These are phyloP conservation scores for Nicotiana obtusifolia DNA, from an alignment of 257 asterid genomes.

Conservation along the genomic window DNA sequence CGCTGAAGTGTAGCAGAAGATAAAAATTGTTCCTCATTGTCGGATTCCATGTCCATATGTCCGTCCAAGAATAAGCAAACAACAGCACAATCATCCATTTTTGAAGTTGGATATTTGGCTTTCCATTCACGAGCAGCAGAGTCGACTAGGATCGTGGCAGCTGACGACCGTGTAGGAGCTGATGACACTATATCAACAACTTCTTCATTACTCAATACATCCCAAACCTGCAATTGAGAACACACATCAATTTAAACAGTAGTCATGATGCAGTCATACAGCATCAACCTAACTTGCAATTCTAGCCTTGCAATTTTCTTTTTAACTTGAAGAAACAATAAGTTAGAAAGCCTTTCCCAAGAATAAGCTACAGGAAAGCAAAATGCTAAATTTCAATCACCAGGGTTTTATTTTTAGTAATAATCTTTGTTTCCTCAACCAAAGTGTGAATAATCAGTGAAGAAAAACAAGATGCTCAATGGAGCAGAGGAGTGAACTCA, in stretches of 20 bases:
- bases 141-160: conserved; percentile 71
- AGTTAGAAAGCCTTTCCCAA: background rate
- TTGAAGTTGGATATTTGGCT: conserved; percentile 84
- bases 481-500: background rate
- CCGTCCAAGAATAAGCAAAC: conserved; percentile 83
- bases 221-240: conserved; percentile 73
- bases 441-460: background rate
- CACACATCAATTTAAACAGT: background rate
- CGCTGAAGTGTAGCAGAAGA: conserved; percentile 69
- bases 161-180: conserved; percentile 66
- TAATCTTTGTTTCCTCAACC: background rate
- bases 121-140: conserved; percentile 92
- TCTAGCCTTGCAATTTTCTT: background rate
- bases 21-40: conserved; percentile 66
- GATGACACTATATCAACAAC: conserved; percentile 80
- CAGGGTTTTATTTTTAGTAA: background rate
- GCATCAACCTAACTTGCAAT: background rate
- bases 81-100: conserved; percentile 96
- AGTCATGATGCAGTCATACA: background rate
- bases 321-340: background rate
- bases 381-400: background rate
- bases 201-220: conserved; percentile 88
- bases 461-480: background rate
- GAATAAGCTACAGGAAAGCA: background rate
- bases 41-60: conserved; percentile 87